Base-by-base conservation (phyloP, 352 stramenopile species). In the Pythium dissotocum region DNA sequence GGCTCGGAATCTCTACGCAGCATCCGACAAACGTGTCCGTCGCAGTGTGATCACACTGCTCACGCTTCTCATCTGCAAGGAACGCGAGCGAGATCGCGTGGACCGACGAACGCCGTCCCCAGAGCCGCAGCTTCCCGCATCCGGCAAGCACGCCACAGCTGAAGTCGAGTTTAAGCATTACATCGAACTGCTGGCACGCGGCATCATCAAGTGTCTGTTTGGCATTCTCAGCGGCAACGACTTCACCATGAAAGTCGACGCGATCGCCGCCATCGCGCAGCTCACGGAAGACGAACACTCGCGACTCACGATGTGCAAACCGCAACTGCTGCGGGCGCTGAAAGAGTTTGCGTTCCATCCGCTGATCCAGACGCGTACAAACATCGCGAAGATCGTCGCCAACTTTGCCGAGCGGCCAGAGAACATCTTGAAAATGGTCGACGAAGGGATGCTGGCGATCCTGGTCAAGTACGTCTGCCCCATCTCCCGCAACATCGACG, bases 391-490 rank as follows among this genome's bases (percentile, higher is more conserved):
- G 48, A 89, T 90, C 49, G 82, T 91, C 55, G 83, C 83, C n/a
- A 90, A 93, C 68, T 91, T 93, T 67, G 77, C 85, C 2, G 80
- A 88, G 42, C 78, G 82, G 4, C 77, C 77, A 0, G 85, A 91
- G 66, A 93, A 93, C 67, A 78, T 85, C 35, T 57, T 89, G 8
- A 93, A 90, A 51, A 73, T 93, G 38, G 65, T 93, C 14, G 83
- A 93, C 64, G 77, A 85, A 42, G 80, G 83, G 12, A 76, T 91
- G 40, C 58, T 91, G 10, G 58, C 67, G 9, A 81, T 91, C 42
- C 67, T 93, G n/a, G 78, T 91, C 67, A 83, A 86, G 67, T 90
- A 88, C 60, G 84, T 91, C 8, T 87, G 76, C 16, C 80, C 83
- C 1, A 70, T 81, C 26, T 80, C 82, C 13, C 62, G 78, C 18